Evolutionary conservation across 192 early-diverging fungal genomes (phyloP), one percentile per base, ranked within the genome.

Genomic region (Coemansia sp.): DNA sequence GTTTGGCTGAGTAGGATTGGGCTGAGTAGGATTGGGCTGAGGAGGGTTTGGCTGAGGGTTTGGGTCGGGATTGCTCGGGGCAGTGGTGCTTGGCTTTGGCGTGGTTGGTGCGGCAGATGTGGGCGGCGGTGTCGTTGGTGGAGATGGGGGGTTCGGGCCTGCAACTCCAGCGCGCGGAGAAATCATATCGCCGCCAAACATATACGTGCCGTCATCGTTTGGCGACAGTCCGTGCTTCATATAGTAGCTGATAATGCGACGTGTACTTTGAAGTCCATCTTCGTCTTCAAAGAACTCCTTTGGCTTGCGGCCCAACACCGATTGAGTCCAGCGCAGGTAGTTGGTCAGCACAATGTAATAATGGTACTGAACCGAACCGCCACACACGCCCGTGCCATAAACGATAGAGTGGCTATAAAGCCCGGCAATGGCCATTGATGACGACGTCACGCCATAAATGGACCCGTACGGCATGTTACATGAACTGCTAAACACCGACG

Each of bases 391-490:
- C 45, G 53, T 51, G 27, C 56, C 63, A 7, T 64, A 64, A 5
- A 62, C 53, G 2, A 67, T 52, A 0, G 58, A 56, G 39, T 75
- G 67, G 48, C 66, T 69, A 38, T 75, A 68, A 10, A 75, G 50
- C 0, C 54, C 72, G 0, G 65, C 62, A 24, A 68, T 51, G 9
- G 58, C 72, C 56, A 67, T 61, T 0, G 54, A 56, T 11, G 32
- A 11, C 14, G 49, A 55, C 6, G 56, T 39, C 10, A 63, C 29
- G 45, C 66, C 72, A 47, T 75, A 75, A 0, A 65, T 29, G 0
- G 66, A 56, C 17, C 72, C 72, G 19, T 75, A 75, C 4, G 72
- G 72, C 38, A 75, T 49, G 17, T 57, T 58, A 35, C 72, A 75
- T 4, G 32, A 11, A 12, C 23, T 24, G 21, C 43, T 52, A 23